phyloP scores from a whole-genome alignment of 1,284 basidiomycete species.

The Pseudozyma tsukubaensis region DNA sequence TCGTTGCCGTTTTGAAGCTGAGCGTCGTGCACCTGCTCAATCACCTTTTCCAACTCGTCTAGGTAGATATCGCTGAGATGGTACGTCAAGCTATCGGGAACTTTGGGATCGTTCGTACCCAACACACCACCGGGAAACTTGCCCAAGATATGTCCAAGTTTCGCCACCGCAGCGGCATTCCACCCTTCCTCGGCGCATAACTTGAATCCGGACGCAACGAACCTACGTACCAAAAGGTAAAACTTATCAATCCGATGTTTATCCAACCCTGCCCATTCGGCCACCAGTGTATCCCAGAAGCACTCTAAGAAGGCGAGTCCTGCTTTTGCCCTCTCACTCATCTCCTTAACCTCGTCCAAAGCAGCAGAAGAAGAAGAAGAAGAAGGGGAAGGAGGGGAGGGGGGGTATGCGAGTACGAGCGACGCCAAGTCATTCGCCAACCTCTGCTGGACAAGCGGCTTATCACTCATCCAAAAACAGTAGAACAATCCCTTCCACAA shows the following conservation, averaged over 20 bases:
- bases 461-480: conserved; percentile 99
- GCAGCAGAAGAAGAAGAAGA: conserved; percentile 1
- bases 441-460: conserved; percentile 93
- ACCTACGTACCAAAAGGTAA: conserved; percentile 90
- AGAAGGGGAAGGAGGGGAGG: not conserved
- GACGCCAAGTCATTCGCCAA: conserved; percentile 87
- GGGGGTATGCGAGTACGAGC: conserved; percentile 70
- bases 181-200: conserved; percentile 80
- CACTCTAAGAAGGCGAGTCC: conserved; percentile 83
- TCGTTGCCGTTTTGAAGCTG: not conserved
- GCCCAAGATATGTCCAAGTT: conserved; percentile 28
- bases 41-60: conserved; percentile 85
- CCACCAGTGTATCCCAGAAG: conserved; percentile 88
- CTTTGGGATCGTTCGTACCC: conserved; percentile 73
- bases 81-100: conserved; percentile 77
- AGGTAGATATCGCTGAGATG: conserved; percentile 91
- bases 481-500: conserved; percentile 99
- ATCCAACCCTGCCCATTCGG: conserved; percentile 94
- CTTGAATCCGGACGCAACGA: conserved; percentile 84
- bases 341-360: not conserved
- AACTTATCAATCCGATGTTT: conserved; percentile 86
- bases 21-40: conserved; percentile 38
- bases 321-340: conserved; percentile 68
- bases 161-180: conserved; percentile 71
- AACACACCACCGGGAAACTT: conserved; percentile 20